Base-by-base conservation (phyloP, 2,329 filamentous ascomycete genomes). In the Pseudogymnoascus sp. region DNA sequence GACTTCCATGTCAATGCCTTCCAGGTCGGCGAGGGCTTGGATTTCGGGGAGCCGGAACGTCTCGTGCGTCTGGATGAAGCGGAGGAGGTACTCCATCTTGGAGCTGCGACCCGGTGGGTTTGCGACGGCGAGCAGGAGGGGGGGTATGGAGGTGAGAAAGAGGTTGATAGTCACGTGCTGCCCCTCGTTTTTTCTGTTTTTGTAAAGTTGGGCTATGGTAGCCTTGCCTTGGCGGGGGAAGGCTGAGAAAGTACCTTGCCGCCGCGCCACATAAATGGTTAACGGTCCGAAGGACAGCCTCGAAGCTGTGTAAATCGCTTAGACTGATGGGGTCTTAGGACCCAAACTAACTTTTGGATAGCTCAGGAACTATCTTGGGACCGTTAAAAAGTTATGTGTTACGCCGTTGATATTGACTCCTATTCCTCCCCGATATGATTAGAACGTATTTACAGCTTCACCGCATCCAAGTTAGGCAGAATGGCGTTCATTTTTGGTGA, bases 41-140 rank as follows among this genome's bases (percentile, higher is more conserved):
- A 96, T 83, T 76, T 99, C 95, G 2, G 93, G 85, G 63, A 86
- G 80, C 40, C 93, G 88, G 74, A 99, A 99, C n/a, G 85, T 88
- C 78, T 97, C 91, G 75, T 97, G 93, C 64, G 84, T 81, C 76
- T 97, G 95, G 50, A 88, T 89, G 74, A 97, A 92, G 70, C 93
- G 90, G 67, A 99, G 87, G 65, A 99, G 82, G 72, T 90, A 97
- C 66, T 96, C 85, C 85, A 87, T 86, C 35, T 44, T 69, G 6
- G 44, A 28, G 28, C 23, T 57, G 47, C 26, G 28, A 40, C 36
- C 36, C 36, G n/a, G 36, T 19, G 36, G 36, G 36, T 8, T 19
- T 19, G 36, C 9, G n/a, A 40, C 7, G 15, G 36, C 36, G 36
- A 40, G 36, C 36, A 40, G n/a, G n/a, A 40, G 36, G 36, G 36